These are phyloP conservation scores for Aspergillus latus DNA, from an alignment of 2,329 filamentous ascomycete species.

Conservation along the genomic window DNA sequence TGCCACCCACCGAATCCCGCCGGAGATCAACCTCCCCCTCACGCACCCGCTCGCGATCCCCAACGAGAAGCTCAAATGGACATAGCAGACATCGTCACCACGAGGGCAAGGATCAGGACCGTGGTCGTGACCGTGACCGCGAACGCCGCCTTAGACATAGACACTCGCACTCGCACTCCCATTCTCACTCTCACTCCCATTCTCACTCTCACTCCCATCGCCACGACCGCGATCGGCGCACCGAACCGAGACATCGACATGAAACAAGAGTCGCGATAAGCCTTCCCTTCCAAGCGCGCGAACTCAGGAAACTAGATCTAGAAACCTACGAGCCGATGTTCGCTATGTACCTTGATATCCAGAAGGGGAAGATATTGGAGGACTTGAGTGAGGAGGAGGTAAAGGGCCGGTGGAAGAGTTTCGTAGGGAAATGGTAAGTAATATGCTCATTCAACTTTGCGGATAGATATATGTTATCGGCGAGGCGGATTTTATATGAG, in stretches of 20 bases:
- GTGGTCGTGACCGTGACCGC: slow-evolving; percentile 6
- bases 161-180: slow-evolving; percentile 19
- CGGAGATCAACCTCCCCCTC: slow-evolving; percentile 19
- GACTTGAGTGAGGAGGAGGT: slow-evolving; percentile 72
- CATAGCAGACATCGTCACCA: slow-evolving; percentile 28
- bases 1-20: slow-evolving; percentile 1
- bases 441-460: not conserved
- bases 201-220: slow-evolving; percentile 19
- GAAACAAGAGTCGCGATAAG: slow-evolving; percentile 27
- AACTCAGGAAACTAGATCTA: slow-evolving; percentile 69
- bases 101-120: slow-evolving; percentile 12
- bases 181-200: slow-evolving; percentile 11
- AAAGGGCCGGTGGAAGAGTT: slow-evolving; percentile 89
- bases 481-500: not conserved
- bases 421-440: slow-evolving; percentile 75
- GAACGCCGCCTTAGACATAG: slow-evolving; percentile 17
- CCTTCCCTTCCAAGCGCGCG: slow-evolving; percentile 66
- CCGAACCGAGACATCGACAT: slow-evolving; percentile 8
- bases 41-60: slow-evolving; percentile 39
- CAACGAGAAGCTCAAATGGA: slow-evolving; percentile 28
- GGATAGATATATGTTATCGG: not conserved
- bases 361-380: slow-evolving; percentile 72
- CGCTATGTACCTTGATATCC: slow-evolving; percentile 80
- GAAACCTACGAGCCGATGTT: slow-evolving; percentile 68
- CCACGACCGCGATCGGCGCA: slow-evolving; percentile 1